A percentile compares a stretch with the other conserved stretches of the same genome.
phyloP scores from a whole-genome alignment of 2,329 filamentous ascomycete genomes.

The Claviceps sp. region DNA sequence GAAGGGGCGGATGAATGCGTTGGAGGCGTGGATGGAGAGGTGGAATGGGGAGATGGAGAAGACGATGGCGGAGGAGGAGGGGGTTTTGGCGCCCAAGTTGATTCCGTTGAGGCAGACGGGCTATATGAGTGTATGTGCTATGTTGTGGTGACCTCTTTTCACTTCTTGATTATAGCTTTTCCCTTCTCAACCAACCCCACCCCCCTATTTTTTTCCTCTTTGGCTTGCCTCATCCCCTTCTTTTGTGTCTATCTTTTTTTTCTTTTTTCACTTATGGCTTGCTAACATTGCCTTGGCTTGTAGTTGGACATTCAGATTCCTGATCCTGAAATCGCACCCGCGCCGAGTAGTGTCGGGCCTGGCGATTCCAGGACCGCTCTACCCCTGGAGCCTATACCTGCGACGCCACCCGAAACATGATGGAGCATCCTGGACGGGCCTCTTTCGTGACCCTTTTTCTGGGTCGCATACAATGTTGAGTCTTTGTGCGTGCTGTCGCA shows the following conservation, averaged over 20 bases:
- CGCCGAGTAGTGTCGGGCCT: constrained; percentile 29
- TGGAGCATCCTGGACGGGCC: neutral
- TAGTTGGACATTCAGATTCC: constrained; percentile 72
- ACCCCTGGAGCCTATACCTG: constrained; percentile 19
- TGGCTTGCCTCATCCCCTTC: constrained; percentile 6
- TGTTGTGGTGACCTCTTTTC: neutral
- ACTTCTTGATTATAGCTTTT: neutral
- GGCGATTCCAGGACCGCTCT: constrained; percentile 22
- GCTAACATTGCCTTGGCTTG: neutral
- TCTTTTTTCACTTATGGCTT: neutral
- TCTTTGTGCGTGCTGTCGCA: neutral
- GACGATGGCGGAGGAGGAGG: constrained; percentile 35
- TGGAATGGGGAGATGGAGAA: constrained; percentile 69
- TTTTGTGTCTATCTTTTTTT: neutral
- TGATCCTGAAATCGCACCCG: constrained; percentile 55
- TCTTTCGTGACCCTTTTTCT: neutral
- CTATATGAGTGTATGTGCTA: constrained; percentile 59
- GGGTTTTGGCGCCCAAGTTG: constrained; percentile 49
- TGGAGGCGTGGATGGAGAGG: constrained; percentile 72
- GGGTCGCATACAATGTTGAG: neutral
- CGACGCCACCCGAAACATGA: constrained; percentile 11
- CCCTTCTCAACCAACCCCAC: neutral
- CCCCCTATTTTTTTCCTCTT: too few species aligned
- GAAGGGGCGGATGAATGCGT: constrained; percentile 53
- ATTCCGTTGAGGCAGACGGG: constrained; percentile 70